Evolutionary conservation across 805 yeast species (phyloP), one percentile per base, ranked within the genome.

Genomic region (Saccharomycopsis sp.): DNA sequence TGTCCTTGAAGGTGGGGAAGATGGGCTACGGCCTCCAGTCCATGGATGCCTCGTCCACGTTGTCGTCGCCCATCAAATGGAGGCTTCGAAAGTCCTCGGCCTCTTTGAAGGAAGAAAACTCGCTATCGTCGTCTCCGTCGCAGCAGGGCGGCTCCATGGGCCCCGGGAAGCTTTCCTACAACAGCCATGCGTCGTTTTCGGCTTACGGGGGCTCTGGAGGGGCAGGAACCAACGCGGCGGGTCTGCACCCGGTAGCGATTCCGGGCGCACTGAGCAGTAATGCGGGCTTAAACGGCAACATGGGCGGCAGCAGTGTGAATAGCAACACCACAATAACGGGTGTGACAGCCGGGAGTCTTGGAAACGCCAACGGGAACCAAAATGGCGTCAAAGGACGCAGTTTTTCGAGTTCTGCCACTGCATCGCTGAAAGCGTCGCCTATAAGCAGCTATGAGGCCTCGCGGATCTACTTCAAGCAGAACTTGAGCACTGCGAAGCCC

Each of bases 381-480:
- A 44, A 44, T 44, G 12, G 48, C 21, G 16, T 7, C 21, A 44
- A 44, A 16, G 21, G 48, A 44, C 48, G 21, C 16, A 16, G 21
- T 44, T 44, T 18, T 44, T 16, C 48, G 20, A 44, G 21, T 44
- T 16, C 18, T 12, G 18, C 48, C 18, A 20, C 21, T 12, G 9
- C 4, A 7, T 44, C 48, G 18, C 48, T 16, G 48, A 44, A 44
- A 12, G 48, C 48, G 7, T 44, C 48, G 16, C 48, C 48, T 12
- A 60, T 60, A 37, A 47, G 52, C 15, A 54, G 50, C 37, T 60
- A 60, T 29, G 62, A 60, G 44, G 62, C 62, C n/a, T 55, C 58
- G 14, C 52, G 61, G 44, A n/a, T 57, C 15, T 60, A 60, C 29
- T 57, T 60, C 50, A 55, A 57, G 48, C 52, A 52, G 21, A 47